Conservation (phyloP, 768 basidiomycete species). For the Lactarius evosmus region DNA sequence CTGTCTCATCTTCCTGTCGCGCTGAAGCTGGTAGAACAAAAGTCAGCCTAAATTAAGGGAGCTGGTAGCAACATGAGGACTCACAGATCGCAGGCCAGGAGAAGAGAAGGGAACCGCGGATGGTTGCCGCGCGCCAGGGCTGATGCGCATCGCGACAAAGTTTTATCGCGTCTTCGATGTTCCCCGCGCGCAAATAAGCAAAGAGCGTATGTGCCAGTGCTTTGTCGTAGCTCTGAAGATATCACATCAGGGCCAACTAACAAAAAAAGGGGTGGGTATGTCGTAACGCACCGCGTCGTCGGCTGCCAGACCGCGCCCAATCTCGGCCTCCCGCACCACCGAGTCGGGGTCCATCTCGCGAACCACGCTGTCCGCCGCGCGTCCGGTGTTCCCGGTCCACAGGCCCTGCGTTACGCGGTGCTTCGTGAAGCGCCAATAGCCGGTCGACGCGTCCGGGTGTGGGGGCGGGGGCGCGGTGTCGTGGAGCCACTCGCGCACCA, state of each 20-base stretch:
- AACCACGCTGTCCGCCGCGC: conserved; percentile 19
- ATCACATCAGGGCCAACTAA: background rate
- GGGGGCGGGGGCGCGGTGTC: conserved; percentile 49
- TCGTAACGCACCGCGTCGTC: conserved; percentile 68
- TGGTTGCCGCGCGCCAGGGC: conserved; percentile 88
- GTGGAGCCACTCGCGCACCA: conserved; percentile 87
- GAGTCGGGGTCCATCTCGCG: conserved; percentile 57
- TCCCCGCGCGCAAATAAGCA: conserved; percentile 79
- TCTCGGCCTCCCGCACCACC: conserved; percentile 31
- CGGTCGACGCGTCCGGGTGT: conserved; percentile 22
- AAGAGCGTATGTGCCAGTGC: conserved; percentile 74
- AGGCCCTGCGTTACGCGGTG: conserved; percentile 28
- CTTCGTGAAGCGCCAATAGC: conserved; percentile 26
- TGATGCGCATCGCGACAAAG: conserved; percentile 80
- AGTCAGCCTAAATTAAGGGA: background rate
- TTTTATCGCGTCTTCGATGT: conserved; percentile 79
- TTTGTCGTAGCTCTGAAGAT: conserved; percentile 73
- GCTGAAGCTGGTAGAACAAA: conserved; percentile 44
- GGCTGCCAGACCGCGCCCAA: conserved; percentile 49
- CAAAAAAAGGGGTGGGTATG: background rate
- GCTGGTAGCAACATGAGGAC: conserved; percentile 29
- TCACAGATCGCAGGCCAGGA: conserved; percentile 69
- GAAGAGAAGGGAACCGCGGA: conserved; percentile 79
- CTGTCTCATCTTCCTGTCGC: conserved; percentile 46
- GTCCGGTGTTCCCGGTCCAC: conserved; percentile 37